Conservation (phyloP, 78 protist species). For the Mastigamoeba balamuthi region DNA sequence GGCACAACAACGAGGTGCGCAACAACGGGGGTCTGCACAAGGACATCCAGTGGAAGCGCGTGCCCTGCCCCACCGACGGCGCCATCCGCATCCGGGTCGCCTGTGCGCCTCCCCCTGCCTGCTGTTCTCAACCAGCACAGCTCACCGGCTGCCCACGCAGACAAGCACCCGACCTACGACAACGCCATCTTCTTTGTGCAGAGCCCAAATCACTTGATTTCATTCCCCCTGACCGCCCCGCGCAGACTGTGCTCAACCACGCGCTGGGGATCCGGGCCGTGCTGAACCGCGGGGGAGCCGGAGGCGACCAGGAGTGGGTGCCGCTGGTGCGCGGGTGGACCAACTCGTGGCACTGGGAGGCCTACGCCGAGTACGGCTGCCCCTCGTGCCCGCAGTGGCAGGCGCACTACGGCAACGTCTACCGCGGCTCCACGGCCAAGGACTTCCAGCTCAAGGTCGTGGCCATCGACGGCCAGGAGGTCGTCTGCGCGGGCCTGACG, state of each 20-base stretch:
- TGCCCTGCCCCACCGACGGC: neutral
- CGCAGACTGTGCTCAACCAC: neutral
- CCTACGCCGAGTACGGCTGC: neutral
- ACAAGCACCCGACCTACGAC: too few species aligned
- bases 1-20: neutral
- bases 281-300: neutral
- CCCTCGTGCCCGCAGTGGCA: neutral
- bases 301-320: constrained; percentile 7
- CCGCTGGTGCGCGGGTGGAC: constrained; percentile 2
- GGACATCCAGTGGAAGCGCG: neutral
- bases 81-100: too few species aligned
- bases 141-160: too few species aligned
- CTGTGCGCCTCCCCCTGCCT: too few species aligned
- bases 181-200: too few species aligned
- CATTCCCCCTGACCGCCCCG: too few species aligned
- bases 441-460: neutral
- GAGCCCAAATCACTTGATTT: too few species aligned
- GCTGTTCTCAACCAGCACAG: too few species aligned
- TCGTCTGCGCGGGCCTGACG: neutral
- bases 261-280: neutral
- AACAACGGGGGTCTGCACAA: neutral
- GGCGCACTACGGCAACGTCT: neutral
- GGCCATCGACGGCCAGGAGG: neutral
- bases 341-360: neutral
- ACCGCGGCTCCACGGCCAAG: neutral